Evolutionary conservation across 176 grass and related monocot genomes (phyloP).

Genomic region (Triticum timopheevii): DNA sequence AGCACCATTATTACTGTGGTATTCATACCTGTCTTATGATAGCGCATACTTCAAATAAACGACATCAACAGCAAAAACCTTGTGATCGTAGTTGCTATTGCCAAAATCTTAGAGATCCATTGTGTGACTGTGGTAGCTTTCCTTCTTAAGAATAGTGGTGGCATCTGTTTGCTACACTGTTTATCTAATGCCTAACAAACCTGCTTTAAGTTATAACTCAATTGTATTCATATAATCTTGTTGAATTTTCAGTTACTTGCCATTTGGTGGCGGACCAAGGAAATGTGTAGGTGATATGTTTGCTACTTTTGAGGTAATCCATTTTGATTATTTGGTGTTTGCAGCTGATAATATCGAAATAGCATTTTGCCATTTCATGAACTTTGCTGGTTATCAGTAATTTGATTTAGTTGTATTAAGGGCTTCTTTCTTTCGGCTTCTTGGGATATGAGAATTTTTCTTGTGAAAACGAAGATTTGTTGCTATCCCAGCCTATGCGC

Average conservation of each 20-base stretch:
- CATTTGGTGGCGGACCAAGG: conserved; percentile 94
- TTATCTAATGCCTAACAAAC: not conserved
- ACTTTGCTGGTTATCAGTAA: not conserved
- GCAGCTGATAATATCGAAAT: not conserved
- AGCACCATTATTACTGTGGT: not conserved
- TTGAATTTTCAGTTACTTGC: conserved; percentile 91
- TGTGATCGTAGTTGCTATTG: not conserved
- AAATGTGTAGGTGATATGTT: conserved; percentile 99
- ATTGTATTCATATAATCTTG: conserved; percentile 18
- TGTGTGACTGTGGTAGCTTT: not conserved
- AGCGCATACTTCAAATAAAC: not conserved
- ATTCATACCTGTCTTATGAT: not conserved
- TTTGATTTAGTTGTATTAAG: not conserved
- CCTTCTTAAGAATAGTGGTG: not conserved
- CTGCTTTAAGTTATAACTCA: conserved; percentile 13
- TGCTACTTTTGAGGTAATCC: conserved; percentile 95
- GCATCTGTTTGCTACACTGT: not conserved
- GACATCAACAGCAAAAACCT: not conserved
- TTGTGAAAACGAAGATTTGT: not conserved
- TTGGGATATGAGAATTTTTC: not conserved
- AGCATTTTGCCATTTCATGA: not conserved
- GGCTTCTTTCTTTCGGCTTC: conserved; percentile 1
- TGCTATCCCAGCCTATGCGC: not conserved
- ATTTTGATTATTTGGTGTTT: not conserved
- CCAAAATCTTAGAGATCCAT: not conserved